Conservation (phyloP, 2,329 filamentous ascomycete genomes). For the Dothideomycetidae sp. region DNA sequence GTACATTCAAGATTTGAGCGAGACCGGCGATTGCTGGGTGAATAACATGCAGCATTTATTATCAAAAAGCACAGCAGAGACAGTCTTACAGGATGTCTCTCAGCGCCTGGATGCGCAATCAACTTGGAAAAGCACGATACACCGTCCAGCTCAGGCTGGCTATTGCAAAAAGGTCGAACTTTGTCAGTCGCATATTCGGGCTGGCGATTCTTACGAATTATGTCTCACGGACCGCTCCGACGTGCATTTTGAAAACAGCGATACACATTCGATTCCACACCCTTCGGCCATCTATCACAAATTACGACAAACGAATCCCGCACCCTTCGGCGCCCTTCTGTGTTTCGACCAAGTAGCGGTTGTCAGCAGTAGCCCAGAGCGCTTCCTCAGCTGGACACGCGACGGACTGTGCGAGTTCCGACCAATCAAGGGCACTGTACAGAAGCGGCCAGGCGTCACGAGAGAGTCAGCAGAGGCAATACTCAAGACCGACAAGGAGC, state of each 20-base stretch:
- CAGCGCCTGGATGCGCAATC: neutral
- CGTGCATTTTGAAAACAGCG: conserved; percentile 31
- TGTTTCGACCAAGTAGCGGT: conserved; percentile 50
- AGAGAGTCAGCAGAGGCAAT: conserved; percentile 57
- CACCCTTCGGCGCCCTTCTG: conserved; percentile 74
- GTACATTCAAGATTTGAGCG: conserved; percentile 53
- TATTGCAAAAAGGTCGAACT: conserved; percentile 54
- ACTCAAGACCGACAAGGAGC: conserved; percentile 71
- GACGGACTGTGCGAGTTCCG: conserved; percentile 59
- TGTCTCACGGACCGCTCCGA: conserved; percentile 66
- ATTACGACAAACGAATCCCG: conserved; percentile 58
- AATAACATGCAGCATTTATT: neutral
- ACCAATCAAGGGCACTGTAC: conserved; percentile 95
- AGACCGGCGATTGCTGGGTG: conserved; percentile 25
- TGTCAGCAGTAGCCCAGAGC: conserved; percentile 73
- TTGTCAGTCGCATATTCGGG: conserved; percentile 58
- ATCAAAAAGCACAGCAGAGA: neutral
- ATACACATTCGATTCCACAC: conserved; percentile 11
- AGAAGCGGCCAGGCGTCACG: conserved; percentile 55
- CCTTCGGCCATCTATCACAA: conserved; percentile 58
- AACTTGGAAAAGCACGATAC: conserved; percentile 8
- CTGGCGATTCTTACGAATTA: conserved; percentile 73
- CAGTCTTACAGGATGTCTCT: neutral
- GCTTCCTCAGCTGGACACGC: conserved; percentile 60
- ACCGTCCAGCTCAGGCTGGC: conserved; percentile 16